Percentiles rank a stretch among this genome's conserved stretches.
Conservation (phyloP, 2,329 filamentous ascomycete species). For the Ophiocordyceps camponoti-leonardi region DNA sequence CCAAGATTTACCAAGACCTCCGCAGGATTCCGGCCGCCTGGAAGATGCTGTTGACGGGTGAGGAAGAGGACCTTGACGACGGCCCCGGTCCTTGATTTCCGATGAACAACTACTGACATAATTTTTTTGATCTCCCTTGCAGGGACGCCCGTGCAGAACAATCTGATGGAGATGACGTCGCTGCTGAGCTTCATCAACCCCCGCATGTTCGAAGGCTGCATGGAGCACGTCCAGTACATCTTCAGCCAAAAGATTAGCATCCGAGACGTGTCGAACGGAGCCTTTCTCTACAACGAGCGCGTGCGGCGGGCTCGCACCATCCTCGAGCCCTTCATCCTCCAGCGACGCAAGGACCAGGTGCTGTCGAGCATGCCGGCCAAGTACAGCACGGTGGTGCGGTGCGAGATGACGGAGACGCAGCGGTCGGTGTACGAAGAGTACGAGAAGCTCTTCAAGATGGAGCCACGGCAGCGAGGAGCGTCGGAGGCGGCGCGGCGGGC, state of each 20-base stretch:
- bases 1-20: conserved; percentile 64
- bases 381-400: conserved; percentile 60
- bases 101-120: too few species aligned
- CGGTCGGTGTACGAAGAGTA: conserved; percentile 52
- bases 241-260: conserved; percentile 88
- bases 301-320: conserved; percentile 80
- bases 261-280: conserved; percentile 61
- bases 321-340: conserved; percentile 85
- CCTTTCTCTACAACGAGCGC: conserved; percentile 71
- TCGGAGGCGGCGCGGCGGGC: conserved; percentile 25
- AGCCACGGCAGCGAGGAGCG: conserved; percentile 29
- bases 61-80: too few species aligned
- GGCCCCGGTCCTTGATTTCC: too few species aligned
- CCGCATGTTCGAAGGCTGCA: conserved; percentile 56
- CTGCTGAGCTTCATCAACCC: conserved; percentile 92
- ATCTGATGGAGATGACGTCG: conserved; percentile 78
- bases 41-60: conserved; percentile 53
- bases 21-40: conserved; percentile 65
- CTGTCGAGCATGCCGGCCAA: conserved; percentile 72
- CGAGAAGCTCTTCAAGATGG: conserved; percentile 45
- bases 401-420: conserved; percentile 60
- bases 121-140: too few species aligned
- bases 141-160: conserved; percentile 88
- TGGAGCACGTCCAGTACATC: conserved; percentile 66
- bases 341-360: conserved; percentile 85